phyloP scores from a whole-genome alignment of 2,329 filamentous ascomycete genomes.

The Exophiala phaeomuriformis region DNA sequence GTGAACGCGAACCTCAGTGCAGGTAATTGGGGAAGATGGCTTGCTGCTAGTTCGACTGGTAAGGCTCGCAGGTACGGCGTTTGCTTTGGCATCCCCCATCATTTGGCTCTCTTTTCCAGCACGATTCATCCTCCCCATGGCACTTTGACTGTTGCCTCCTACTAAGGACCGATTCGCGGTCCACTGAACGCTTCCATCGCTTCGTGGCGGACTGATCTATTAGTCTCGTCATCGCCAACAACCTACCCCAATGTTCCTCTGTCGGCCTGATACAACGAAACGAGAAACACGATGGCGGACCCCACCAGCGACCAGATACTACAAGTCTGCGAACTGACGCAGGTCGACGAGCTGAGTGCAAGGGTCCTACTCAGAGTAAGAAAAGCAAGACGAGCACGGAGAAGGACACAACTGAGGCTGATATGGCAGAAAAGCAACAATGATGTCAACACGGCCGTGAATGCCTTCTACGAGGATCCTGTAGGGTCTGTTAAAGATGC shows the following conservation, averaged over 20 bases:
- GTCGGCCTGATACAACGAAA: not conserved
- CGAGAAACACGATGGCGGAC: conserved; percentile 11
- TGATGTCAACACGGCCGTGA: conserved; percentile 41
- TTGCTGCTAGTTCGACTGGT: too few relatives aligned
- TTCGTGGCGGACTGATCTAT: not conserved
- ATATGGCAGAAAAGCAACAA: conserved; percentile 37
- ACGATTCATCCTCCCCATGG: too few relatives aligned
- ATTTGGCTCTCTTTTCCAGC: too few relatives aligned
- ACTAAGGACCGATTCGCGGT: not conserved
- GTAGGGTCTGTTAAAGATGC: conserved; percentile 13
- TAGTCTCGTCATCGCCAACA: not conserved
- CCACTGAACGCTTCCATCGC: not conserved
- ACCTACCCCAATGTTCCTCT: not conserved
- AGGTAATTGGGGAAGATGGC: too few relatives aligned
- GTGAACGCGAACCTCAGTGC: too few relatives aligned
- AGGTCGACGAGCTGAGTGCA: conserved; percentile 14
- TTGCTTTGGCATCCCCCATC: too few relatives aligned
- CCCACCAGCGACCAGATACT: conserved; percentile 14
- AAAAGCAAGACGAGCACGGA: not conserved
- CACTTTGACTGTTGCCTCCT: too few relatives aligned
- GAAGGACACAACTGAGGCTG: conserved; percentile 1
- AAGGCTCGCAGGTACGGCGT: too few relatives aligned
- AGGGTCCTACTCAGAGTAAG: conserved; percentile 17
- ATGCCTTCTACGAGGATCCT: conserved; percentile 44
- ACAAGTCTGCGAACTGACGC: conserved; percentile 14